A percentile compares a stretch with the other conserved stretches of the same genome.
These are phyloP conservation scores for Sicyos baderoa DNA, from an alignment of 306 rosid genomes.

Conservation along the genomic window DNA sequence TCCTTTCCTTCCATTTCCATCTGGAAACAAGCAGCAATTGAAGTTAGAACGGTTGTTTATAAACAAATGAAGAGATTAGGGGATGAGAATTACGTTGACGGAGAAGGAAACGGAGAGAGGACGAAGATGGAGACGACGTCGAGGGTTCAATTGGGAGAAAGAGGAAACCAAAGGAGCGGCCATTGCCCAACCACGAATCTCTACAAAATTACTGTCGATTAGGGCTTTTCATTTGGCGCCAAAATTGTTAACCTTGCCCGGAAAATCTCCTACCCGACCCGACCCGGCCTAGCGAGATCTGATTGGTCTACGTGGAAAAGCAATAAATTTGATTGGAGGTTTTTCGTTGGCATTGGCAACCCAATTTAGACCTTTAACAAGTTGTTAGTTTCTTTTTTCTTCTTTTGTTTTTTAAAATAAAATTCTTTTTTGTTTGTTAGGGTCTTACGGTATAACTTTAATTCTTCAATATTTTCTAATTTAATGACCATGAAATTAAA, in stretches of 20 bases:
- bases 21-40: conserved; percentile 17
- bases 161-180: conserved; percentile 33
- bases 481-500: no score
- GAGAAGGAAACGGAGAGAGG: conserved; percentile 23
- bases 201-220: no score
- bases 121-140: neutral
- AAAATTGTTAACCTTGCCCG: no score
- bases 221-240: no score
- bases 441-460: no score
- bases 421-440: no score
- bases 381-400: no score
- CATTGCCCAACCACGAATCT: conserved; percentile 33
- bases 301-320: neutral
- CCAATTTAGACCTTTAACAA: neutral
- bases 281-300: neutral
- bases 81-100: conserved; percentile 23
- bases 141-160: conserved; percentile 8
- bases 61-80: neutral
- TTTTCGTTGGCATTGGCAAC: neutral
- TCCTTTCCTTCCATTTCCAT: conserved; percentile 80
- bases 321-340: neutral
- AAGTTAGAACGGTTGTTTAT: neutral
- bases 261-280: no score
- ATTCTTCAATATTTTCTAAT: no score
- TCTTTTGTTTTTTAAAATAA: no score